Evolutionary conservation across 495 filamentous ascomycete species (phyloP).

Genomic region (Penicillium mononematosum): DNA sequence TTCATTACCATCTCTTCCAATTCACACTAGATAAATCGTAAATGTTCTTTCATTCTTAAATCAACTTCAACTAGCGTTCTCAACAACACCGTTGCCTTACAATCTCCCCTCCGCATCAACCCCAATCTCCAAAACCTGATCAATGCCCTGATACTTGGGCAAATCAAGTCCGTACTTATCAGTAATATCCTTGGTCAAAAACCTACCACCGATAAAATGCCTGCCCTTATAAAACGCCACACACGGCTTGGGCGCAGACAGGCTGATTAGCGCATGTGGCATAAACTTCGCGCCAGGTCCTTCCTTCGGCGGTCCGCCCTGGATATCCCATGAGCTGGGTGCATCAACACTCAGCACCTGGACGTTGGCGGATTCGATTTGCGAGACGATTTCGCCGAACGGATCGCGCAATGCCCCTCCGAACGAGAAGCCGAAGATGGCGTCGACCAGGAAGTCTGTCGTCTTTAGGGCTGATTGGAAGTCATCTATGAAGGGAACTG

Average conservation of each 20-base stretch:
- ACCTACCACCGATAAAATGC: slow-evolving; percentile 90
- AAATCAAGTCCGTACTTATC: slow-evolving; percentile 85
- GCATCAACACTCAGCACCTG: slow-evolving; percentile 89
- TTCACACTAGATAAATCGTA: not conserved
- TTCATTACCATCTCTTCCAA: not conserved
- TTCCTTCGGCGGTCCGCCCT: slow-evolving; percentile 72
- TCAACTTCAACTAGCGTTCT: not conserved
- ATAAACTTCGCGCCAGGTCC: slow-evolving; percentile 79
- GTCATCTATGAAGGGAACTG: slow-evolving; percentile 81
- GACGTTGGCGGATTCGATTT: slow-evolving; percentile 66
- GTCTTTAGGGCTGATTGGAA: slow-evolving; percentile 63
- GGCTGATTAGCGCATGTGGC: slow-evolving; percentile 74
- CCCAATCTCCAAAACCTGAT: slow-evolving; percentile 81
- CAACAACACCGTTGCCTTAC: slow-evolving; percentile 23
- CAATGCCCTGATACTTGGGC: slow-evolving; percentile 80
- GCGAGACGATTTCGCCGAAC: slow-evolving; percentile 75
- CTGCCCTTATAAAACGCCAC: slow-evolving; percentile 77
- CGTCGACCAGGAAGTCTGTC: slow-evolving; percentile 82
- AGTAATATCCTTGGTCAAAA: slow-evolving; percentile 73
- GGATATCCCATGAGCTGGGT: slow-evolving; percentile 91
- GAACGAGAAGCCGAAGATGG: slow-evolving; percentile 97
- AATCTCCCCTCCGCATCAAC: slow-evolving; percentile 57
- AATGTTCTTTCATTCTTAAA: not conserved
- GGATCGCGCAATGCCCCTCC: slow-evolving; percentile 88
- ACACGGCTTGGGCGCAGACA: slow-evolving; percentile 95